Evolutionary conservation across 768 basidiomycete genomes (phyloP).

Genomic region (Leucosporidium scottii): DNA sequence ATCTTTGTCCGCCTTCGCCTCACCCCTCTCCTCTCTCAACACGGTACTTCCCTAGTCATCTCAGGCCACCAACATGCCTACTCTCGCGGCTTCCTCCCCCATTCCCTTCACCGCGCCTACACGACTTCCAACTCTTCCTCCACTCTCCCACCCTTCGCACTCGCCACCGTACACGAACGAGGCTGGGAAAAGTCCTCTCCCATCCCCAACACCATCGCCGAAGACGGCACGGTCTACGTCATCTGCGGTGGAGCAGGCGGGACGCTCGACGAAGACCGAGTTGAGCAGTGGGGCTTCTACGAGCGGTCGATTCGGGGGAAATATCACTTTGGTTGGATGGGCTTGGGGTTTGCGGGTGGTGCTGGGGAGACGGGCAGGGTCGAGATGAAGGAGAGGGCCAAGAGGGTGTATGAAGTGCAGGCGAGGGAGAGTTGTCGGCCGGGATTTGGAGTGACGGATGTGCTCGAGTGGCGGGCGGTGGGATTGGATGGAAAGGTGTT

Average conservation of each 20-base stretch:
- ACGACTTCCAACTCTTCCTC: neutral
- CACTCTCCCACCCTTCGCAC: constrained; percentile 4
- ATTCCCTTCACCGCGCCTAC: constrained; percentile 7
- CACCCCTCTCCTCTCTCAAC: constrained; percentile 13
- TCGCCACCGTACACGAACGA: neutral
- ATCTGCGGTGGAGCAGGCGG: constrained; percentile 29
- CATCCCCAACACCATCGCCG: neutral
- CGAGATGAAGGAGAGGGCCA: neutral
- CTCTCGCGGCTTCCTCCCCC: constrained; percentile 31
- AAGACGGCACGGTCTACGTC: constrained; percentile 3
- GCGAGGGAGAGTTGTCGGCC: neutral
- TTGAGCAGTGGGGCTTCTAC: constrained; percentile 30
- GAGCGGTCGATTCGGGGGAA: neutral
- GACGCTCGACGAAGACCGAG: constrained; percentile 25
- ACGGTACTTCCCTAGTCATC: constrained; percentile 16
- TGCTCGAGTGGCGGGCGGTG: constrained; percentile 27
- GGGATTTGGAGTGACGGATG: constrained; percentile 11
- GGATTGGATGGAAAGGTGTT: constrained; percentile 12
- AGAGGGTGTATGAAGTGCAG: constrained; percentile 3
- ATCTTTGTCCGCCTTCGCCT: constrained; percentile 24
- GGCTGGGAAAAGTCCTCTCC: constrained; percentile 2
- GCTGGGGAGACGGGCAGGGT: neutral
- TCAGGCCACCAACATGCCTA: constrained; percentile 33
- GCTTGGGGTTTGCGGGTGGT: constrained; percentile 6
- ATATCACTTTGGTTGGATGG: constrained; percentile 20